Evolutionary conservation across 441 rosid species (phyloP).

Genomic region (Theobroma grandiflorum): DNA sequence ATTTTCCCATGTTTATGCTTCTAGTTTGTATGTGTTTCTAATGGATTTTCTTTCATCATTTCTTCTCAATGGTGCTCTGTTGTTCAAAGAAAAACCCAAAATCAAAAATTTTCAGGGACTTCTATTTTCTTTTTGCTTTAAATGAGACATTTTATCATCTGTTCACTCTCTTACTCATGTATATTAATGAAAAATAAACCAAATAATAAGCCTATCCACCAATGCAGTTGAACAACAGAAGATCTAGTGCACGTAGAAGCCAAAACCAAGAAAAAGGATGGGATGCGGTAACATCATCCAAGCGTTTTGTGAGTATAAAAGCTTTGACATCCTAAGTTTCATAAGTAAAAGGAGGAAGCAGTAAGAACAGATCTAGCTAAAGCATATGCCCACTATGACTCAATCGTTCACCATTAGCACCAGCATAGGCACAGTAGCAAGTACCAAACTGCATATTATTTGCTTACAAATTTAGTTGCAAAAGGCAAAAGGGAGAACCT

Average conservation of each 20-base stretch:
- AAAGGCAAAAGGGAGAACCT: constrained; percentile 54
- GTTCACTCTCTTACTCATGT: neutral
- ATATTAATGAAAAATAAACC: constrained; percentile 6
- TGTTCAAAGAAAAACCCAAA: neutral
- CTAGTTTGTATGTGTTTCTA: neutral
- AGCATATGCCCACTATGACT: neutral
- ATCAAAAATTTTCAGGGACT: neutral
- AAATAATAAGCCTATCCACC: neutral
- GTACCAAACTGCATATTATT: constrained; percentile 10
- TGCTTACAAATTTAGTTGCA: constrained; percentile 10
- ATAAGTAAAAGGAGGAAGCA: constrained; percentile 8
- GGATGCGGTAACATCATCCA: neutral
- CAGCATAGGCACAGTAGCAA: neutral
- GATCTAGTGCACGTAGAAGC: neutral
- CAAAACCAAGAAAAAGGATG: constrained; percentile 1
- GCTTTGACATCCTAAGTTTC: neutral
- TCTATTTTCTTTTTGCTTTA: neutral
- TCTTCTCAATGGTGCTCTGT: neutral
- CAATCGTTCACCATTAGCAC: neutral
- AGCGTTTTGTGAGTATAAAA: neutral
- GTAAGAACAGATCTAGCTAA: neutral
- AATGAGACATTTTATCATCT: neutral
- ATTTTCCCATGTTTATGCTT: neutral
- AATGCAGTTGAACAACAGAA: constrained; percentile 11
- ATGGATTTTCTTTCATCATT: neutral